A percentile compares a stretch with the other conserved stretches of the same genome.
Evolutionary conservation across 768 basidiomycete genomes (phyloP).

Genomic region (Hygrophorus pudorinus): DNA sequence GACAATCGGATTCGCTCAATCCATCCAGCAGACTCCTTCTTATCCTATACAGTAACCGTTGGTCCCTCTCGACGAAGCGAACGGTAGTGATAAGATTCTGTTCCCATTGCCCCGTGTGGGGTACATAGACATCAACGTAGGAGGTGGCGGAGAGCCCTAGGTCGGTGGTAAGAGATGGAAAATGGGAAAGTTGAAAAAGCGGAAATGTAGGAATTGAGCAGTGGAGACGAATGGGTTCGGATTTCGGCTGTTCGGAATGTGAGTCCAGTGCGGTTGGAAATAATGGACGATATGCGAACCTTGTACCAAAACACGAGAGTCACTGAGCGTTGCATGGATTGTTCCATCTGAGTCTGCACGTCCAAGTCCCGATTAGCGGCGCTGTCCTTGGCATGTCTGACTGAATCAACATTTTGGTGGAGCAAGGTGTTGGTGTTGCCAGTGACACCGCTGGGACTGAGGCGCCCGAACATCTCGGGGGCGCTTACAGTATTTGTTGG

Average conservation of each 20-base stretch:
- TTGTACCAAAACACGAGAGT: slow-evolving; percentile 12
- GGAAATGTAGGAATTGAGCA: slow-evolving; percentile 56
- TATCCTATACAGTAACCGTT: slow-evolving; percentile 52
- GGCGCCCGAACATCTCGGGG: too few species aligned
- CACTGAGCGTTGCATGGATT: slow-evolving; percentile 10
- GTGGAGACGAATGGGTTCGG: slow-evolving; percentile 47
- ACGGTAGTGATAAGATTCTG: slow-evolving; percentile 54
- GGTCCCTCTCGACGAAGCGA: slow-evolving; percentile 46
- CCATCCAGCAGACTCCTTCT: slow-evolving; percentile 51
- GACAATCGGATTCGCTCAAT: slow-evolving; percentile 46
- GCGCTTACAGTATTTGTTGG: too few species aligned
- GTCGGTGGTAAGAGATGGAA: slow-evolving; percentile 41
- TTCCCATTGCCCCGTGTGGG: slow-evolving; percentile 50
- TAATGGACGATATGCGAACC: background rate
- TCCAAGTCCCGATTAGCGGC: background rate
- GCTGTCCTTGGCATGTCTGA: too few species aligned
- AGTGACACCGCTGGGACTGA: too few species aligned
- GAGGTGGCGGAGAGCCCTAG: slow-evolving; percentile 41
- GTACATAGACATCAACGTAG: slow-evolving; percentile 54
- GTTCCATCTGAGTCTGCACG: slow-evolving; percentile 8
- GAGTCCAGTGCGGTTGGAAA: background rate
- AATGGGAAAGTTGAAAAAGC: slow-evolving; percentile 47
- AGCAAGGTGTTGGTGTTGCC: too few species aligned
- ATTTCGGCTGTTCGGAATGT: slow-evolving; percentile 27
- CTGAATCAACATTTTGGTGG: too few species aligned